These are phyloP conservation scores for Penicillium janthinellum DNA, from an alignment of 2,329 filamentous ascomycete genomes.

Conservation along the genomic window DNA sequence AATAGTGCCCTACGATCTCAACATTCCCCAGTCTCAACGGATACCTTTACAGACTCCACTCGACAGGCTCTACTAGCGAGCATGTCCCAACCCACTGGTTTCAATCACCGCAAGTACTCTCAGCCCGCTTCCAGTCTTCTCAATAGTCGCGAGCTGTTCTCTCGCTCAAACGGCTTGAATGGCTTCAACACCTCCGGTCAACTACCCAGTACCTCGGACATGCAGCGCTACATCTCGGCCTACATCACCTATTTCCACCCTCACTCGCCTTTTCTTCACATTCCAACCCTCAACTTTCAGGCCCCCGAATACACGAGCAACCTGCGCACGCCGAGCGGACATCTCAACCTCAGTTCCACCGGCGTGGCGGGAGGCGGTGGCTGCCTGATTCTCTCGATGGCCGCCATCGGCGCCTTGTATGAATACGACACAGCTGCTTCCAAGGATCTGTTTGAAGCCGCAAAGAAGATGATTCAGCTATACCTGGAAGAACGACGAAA, in stretches of 20 bases:
- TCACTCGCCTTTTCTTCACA: conserved; percentile 90
- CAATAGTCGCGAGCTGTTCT: conserved; percentile 39
- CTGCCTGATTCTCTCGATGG: conserved; percentile 84
- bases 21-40: conserved; percentile 62
- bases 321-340: conserved; percentile 58
- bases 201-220: conserved; percentile 78
- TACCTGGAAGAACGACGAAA: conserved; percentile 91
- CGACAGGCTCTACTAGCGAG: conserved; percentile 64
- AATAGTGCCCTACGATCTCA: conserved; percentile 66
- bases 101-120: conserved; percentile 61
- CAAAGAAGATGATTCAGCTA: conserved; percentile 91
- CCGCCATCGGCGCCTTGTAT: conserved; percentile 82
- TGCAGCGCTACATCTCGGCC: conserved; percentile 86
- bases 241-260: conserved; percentile 94
- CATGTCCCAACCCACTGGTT: conserved; percentile 61
- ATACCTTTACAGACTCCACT: conserved; percentile 68
- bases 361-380: conserved; percentile 74
- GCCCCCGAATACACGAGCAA: conserved; percentile 66
- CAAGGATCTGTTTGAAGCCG: conserved; percentile 84
- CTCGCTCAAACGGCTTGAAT: conserved; percentile 36
- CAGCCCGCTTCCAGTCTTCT: conserved; percentile 58
- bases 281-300: conserved; percentile 89
- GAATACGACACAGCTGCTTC: conserved; percentile 80
- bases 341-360: conserved; percentile 55
- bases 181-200: conserved; percentile 50